Evolutionary conservation across 192 early-diverging fungal genomes (phyloP).

Genomic region (Paraglomus brasilianum): DNA sequence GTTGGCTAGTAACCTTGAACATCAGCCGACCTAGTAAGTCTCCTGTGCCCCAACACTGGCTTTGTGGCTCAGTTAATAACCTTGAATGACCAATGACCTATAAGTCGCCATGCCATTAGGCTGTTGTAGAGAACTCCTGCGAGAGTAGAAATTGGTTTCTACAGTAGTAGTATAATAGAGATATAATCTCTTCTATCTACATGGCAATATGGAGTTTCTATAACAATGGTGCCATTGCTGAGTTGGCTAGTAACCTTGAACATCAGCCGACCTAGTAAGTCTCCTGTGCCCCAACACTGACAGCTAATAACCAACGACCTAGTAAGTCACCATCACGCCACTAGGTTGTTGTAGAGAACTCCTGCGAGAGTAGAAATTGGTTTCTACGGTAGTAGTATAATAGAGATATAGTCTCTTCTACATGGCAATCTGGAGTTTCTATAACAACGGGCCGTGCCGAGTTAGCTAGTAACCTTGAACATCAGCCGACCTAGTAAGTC

Average conservation of each 20-base stretch:
- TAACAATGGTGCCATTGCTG: conserved; percentile 18
- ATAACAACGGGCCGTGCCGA: conserved; percentile 20
- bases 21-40: conserved; percentile 25
- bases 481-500: conserved; percentile 25
- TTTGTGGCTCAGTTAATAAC: conserved; percentile 29
- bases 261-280: conserved; percentile 24
- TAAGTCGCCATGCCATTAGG: too few relatives aligned
- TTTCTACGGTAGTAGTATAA: too few relatives aligned
- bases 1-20: conserved; percentile 23
- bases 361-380: too few relatives aligned
- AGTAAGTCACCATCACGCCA: conserved; percentile 6
- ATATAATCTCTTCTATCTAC: too few relatives aligned
- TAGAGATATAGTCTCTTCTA: too few relatives aligned
- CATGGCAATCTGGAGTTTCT: too few relatives aligned
- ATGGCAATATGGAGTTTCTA: too few relatives aligned
- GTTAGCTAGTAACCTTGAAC: conserved; percentile 23
- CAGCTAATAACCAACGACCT: neutral
- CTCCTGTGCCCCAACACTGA: conserved; percentile 22
- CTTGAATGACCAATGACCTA: conserved; percentile 23
- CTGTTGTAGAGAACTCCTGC: too few relatives aligned
- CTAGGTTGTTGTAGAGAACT: too few relatives aligned
- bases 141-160: too few relatives aligned
- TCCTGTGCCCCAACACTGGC: conserved; percentile 19
- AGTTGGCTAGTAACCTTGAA: conserved; percentile 21
- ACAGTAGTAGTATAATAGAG: too few relatives aligned